These are phyloP conservation scores for Fusarium metavorans DNA, from an alignment of 2,329 filamentous ascomycete species.

Conservation along the genomic window DNA sequence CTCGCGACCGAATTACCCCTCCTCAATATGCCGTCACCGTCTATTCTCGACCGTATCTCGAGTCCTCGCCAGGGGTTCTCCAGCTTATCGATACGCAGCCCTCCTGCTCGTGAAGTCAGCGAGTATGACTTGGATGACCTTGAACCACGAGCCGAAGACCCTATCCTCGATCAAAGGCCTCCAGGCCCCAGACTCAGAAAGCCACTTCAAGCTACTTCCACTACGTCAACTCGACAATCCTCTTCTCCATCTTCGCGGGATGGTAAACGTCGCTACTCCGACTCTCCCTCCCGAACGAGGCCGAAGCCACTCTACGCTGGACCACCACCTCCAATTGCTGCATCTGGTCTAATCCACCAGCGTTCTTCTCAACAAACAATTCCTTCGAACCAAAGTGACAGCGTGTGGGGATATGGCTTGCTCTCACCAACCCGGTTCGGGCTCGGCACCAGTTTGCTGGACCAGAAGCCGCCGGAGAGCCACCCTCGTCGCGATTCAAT, in stretches of 20 bases:
- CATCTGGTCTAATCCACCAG: constrained; percentile 50
- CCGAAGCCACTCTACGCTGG: constrained; percentile 57
- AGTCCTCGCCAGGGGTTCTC: constrained; percentile 41
- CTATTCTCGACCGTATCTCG: constrained; percentile 45
- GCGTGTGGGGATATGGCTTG: constrained; percentile 21
- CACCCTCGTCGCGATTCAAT: constrained; percentile 54
- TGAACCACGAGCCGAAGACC: constrained; percentile 51
- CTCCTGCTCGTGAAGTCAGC: constrained; percentile 41
- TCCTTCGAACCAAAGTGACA: constrained; percentile 25
- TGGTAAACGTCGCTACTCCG: constrained; percentile 44
- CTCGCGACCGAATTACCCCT: not conserved
- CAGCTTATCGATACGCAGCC: constrained; percentile 44
- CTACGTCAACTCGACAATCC: constrained; percentile 19
- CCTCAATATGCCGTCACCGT: constrained; percentile 44
- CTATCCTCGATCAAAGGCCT: constrained; percentile 36
- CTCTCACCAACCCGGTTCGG: constrained; percentile 33
- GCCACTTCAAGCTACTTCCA: constrained; percentile 12
- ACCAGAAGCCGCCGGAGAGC: constrained; percentile 46
- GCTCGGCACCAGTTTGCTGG: constrained; percentile 48
- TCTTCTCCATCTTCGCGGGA: constrained; percentile 35
- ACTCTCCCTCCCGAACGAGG: constrained; percentile 49
- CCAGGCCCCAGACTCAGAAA: constrained; percentile 39
- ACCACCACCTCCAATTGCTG: constrained; percentile 65
- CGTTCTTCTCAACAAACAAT: constrained; percentile 9
- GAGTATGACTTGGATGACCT: constrained; percentile 56